Base-by-base conservation (phyloP, 73 alveolate genomes). In the Symbiodinium natans region DNA sequence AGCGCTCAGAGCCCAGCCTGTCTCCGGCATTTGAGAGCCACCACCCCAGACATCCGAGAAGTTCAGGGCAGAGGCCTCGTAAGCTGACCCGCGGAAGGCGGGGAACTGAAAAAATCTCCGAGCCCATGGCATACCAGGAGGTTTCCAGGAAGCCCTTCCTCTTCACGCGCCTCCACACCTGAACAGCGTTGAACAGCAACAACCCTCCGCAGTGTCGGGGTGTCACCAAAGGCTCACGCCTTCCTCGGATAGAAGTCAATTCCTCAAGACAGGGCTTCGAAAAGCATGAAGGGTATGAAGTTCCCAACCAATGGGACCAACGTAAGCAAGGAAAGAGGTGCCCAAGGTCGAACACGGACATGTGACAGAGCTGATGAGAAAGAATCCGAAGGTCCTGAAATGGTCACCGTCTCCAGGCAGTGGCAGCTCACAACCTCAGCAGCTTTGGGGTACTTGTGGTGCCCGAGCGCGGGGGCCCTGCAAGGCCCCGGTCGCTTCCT, bases 111-210 rank as follows among this genome's bases (percentile, higher is more conserved):
- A 1, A 27, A 71, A 71, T 0, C 71, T 10, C 31, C 6, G 39
- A 83, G 56, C 23, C 52, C 86, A 83, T 40, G 17, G 36, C 95
- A 23, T 92, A 92, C 98, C 98, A 92, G 11, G 90, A 27, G 42
- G 98, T 92, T 42, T 92, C 98, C 82, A 92, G 42, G 59, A 92
- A 92, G 40, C 92, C 88, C 7, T 83, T 80, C 98, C 46, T 74
- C 85, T 92, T 92, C 77, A 92, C 88, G 1, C 98, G 74, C 41
- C 98, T 82, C 98, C 98, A 92, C 90, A 92, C 98, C 98, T 92
- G 29, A 2, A 10, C 63, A 19, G 29, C 17, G 42, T 10, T 29
- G 71, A 19, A n/a, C 41, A 68, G 41, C 59, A 41, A 9, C 1
- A 41, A 63, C 13, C 59, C 13, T 6, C 59, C 6, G 13, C 13